Evolutionary conservation across 345 rosid genomes (phyloP), one percentile per base, ranked within the genome.

Genomic region (Mangifera indica): DNA sequence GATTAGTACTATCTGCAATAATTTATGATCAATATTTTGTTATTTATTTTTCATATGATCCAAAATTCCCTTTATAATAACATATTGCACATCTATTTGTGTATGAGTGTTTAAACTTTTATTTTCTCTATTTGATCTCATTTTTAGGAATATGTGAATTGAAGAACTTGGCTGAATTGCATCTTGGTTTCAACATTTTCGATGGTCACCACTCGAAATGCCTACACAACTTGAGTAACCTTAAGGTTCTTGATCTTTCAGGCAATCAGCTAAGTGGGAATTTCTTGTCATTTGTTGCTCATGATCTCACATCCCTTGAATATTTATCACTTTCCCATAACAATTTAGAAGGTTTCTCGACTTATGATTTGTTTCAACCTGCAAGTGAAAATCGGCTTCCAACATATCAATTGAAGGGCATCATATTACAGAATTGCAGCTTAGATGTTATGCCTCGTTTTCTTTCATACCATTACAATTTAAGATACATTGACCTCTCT

Each of bases 191-290:
- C 29, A 72, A 72, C 22, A 18, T 15, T 1, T 63, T 72, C 5
- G 25, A 37, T 63, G 76, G 52, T 12, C 75, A 26, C 20, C 69
- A 63, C 21, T 63, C 54, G 3, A 22, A 37, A n/a, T 72, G 76
- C 15, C 29, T 72, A 22, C 10, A 63, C 63, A 72, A 63, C 34
- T 44, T 40, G 45, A 55, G 70, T 4, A 17, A 55, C 10, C 70
- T 63, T 32, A 21, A 44, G 63, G 55, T 64, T 63, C 70, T 72
- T 54, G 76, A 72, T 44, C 32, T 72, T 5, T 52, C 70, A 10
- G 42, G 12, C 46, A 64, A 55, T 55, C 32, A 11, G 13, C n/a
- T 72, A 18, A 22, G 54, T 24, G 70, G 76, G 6, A 72, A 25
- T 7, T 7, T 18, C 63, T 37, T 64, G 4, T 54, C 21, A 15